Evolutionary conservation across 2,329 filamentous ascomycete genomes (phyloP), one percentile per base, ranked within the genome.

Genomic region (Aureobasidium zeae): DNA sequence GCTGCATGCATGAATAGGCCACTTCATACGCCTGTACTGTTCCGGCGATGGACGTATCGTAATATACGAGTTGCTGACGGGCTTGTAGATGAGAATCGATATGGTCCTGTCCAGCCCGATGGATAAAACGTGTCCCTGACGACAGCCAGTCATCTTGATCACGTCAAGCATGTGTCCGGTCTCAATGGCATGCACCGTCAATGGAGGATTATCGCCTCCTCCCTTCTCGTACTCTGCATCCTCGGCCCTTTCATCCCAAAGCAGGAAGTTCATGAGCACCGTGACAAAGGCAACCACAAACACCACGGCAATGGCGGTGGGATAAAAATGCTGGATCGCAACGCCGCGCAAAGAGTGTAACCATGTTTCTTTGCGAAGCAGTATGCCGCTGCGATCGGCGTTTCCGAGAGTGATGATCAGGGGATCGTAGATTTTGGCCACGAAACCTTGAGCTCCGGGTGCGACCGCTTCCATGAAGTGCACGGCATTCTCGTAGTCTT

Each of bases 391-490:
- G 13, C 84, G 75, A 55, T 84, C 73, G 2, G 83, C 77, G 8
- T 76, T 77, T 48, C 79, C 77, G 8, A 81, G 63, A 3, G 88
- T 81, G 49, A 88, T 81, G 3, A 86, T 72, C 3, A 86, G 63
- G 1, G 84, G 84, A 29, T 87, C 79, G 55, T 83, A 85, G 1
- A 88, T 81, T 32, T 74, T 73, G 16, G 84, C 83, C 13, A 85
- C 68, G 57, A 86, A 85, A 58, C 77, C 83, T 55, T 83, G 73
- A 1, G 78, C 74, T 44, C 72, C 68, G 5, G 83, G 83, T 51
- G 85, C 86, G 53, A 87, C 73, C 22, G 83, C 74, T n/a, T 76
- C 72, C 57, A 88, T 85, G 12, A 88, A 73, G 55, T 88, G 84
- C 26, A 74, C 74, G 2, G 83, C 83, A 1, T 83, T 86, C 55